Base-by-base conservation (phyloP, 495 filamentous ascomycete genomes). In the Cercophora sp. region DNA sequence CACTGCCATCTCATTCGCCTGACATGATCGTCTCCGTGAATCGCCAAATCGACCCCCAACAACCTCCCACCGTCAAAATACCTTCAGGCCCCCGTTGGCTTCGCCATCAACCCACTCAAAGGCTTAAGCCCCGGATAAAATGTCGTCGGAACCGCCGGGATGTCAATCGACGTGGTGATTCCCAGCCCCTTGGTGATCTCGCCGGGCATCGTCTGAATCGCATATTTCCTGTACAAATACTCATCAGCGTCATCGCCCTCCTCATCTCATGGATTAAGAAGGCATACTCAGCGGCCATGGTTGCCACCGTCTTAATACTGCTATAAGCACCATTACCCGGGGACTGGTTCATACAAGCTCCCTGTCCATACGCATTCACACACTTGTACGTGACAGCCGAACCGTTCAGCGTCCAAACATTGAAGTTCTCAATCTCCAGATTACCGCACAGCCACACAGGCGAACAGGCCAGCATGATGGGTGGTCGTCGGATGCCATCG, bases 401-500 rank as follows among this genome's bases (percentile, higher is more conserved):
- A 4, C 55, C 55, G 18, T 64, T 60, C 49, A 80, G 74, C 9
- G 80, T 83, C 80, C 79, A 82, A 71, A 84, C 81, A 11, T 69
- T 65, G 39, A 82, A 79, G 55, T 82, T 76, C 18, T 68, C 57
- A 51, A 84, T 70, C 8, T 66, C 75, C 51, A 83, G 69, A 32
- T 74, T 75, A 4, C 67, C 76, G 65, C 79, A 79, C 16, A 79
- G 78, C 19, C 15, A 23, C 35, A 3, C 49, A 24, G 39, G 46
- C 5, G 55, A 47, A 25, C 55, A 58, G 1, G 68, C 69, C 8
- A 65, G 64, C 46, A 74, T 64, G 51, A 82, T 69, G 2, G 79
- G 79, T 0, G 78, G 78, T 11, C 79, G 73, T 26, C 63, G 22
- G 10, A 64, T 58, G 5, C 80, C 80, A 54, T 82, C 60, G 2